phyloP scores from a whole-genome alignment of 306 rosid species.

The Hippophae tibetana region DNA sequence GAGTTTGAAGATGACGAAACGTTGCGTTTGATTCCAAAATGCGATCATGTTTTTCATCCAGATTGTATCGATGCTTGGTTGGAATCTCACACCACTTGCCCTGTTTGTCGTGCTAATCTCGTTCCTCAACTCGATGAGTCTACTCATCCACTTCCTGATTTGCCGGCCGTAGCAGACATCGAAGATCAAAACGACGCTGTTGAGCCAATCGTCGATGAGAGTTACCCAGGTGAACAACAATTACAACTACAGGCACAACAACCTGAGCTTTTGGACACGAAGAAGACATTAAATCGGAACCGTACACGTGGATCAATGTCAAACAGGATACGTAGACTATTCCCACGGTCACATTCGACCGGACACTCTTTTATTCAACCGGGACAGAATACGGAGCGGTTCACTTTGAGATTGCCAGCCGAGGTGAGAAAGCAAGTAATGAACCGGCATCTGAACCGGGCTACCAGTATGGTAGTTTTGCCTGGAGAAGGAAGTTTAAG shows the following conservation, averaged over 20 bases:
- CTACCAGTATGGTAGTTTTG: slow-evolving; percentile 53
- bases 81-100: slow-evolving; percentile 65
- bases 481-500: slow-evolving; percentile 49
- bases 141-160: background rate
- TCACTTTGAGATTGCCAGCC: slow-evolving; percentile 61
- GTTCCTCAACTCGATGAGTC: slow-evolving; percentile 38
- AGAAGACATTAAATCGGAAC: slow-evolving; percentile 43
- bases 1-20: slow-evolving; percentile 79
- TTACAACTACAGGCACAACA: background rate
- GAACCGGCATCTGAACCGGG: slow-evolving; percentile 45
- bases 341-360: slow-evolving; percentile 79
- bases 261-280: slow-evolving; percentile 4
- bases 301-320: slow-evolving; percentile 41
- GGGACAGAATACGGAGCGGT: slow-evolving; percentile 67
- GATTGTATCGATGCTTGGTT: slow-evolving; percentile 87
- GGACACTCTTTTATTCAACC: slow-evolving; percentile 73
- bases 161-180: slow-evolving; percentile 13
- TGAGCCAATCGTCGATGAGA: background rate
- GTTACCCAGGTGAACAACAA: background rate
- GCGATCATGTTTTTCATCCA: slow-evolving; percentile 88
- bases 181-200: slow-evolving; percentile 40
- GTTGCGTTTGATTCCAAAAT: slow-evolving; percentile 82
- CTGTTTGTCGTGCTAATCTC: slow-evolving; percentile 79
- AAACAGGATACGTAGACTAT: slow-evolving; percentile 24
- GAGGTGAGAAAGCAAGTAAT: slow-evolving; percentile 58